Evolutionary conservation across 208 protist genomes (phyloP), one percentile per base, ranked within the genome.

Genomic region (Leishmania aethiopica): DNA sequence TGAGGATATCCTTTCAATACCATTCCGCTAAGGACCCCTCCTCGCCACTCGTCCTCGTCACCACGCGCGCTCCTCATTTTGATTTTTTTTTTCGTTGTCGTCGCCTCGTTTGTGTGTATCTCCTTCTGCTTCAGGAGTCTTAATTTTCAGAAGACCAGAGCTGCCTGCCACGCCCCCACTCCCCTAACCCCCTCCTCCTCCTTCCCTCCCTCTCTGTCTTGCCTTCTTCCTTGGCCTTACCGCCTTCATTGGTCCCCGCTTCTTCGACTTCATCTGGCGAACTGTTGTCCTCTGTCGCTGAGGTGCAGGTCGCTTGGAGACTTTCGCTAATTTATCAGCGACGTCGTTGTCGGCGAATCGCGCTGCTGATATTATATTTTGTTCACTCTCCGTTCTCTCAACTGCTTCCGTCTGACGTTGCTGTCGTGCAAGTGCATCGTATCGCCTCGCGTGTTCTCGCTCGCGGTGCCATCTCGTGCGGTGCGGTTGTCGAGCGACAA

Each of bases 191-290:
- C 45, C 4, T 57, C 47, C 3, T 8, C n/a, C 11, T 59, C 32
- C 11, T 11, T 4, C 15, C 19, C 7, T 32, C 40, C 40, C 10
- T 59, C 25, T 42, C 35, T 19, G 11, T n/a, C 32, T 42, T 32
- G 22, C 13, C 25, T 55, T 75, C 45, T 22, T 75, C 45, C 13
- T 19, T 74, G 11, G 10, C 2, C 42, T 51, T 28, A 6, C 32
- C 13, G 0, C 64, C 35, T 70, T 40, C 15, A 19, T 70, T 42
- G 59, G 15, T 53, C 32, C n/a, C 45, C 77, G 59, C 79, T 82
- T 79, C 77, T 57, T 74, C 47, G 8, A 80, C n/a, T 72, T 80
- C 72, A 22, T 74, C 49, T 35, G 25, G 77, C 13, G 67, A n/a
- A 28, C 77, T 51, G 19, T 79, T 79, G 35, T 25, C 17, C 49